These are phyloP conservation scores for Mycena kentingensis DNA, from an alignment of 768 basidiomycete genomes.

Conservation along the genomic window DNA sequence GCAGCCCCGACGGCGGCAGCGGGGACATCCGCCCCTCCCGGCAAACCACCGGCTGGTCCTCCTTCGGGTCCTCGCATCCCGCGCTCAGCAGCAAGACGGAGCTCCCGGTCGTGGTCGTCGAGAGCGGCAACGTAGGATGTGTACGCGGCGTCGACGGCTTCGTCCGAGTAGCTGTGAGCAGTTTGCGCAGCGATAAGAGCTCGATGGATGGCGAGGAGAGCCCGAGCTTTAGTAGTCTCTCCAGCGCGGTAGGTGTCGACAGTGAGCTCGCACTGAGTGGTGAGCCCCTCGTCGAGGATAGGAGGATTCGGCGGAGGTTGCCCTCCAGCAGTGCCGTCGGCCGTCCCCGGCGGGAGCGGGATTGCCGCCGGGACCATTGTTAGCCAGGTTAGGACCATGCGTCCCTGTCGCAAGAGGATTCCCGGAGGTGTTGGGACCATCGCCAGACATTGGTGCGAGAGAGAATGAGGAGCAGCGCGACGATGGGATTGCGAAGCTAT, in stretches of 20 bases:
- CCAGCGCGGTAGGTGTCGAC: conserved; percentile 1
- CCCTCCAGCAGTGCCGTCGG: too few species aligned
- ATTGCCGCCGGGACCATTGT: too few species aligned
- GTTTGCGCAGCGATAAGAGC: neutral
- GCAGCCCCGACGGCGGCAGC: too few species aligned
- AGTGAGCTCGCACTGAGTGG: conserved; percentile 1
- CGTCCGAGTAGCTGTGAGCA: neutral
- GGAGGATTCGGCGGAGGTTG: neutral
- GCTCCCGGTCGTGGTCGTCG: conserved; percentile 1
- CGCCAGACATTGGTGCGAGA: neutral
- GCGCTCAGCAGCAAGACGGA: neutral
- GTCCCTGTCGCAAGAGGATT: neutral
- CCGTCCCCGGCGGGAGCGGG: too few species aligned
- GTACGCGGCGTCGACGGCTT: conserved; percentile 1
- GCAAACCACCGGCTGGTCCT: neutral
- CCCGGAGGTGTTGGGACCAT: neutral
- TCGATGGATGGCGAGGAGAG: neutral
- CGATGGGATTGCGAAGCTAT: neutral
- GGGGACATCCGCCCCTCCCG: neutral
- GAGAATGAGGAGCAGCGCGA: neutral
- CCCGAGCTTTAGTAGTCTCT: neutral
- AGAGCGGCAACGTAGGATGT: conserved; percentile 1
- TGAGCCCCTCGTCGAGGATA: neutral
- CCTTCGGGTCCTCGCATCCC: neutral
- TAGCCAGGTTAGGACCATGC: neutral